Conservation (phyloP, 306 rosid genomes). For the Bauhinia variegata region DNA sequence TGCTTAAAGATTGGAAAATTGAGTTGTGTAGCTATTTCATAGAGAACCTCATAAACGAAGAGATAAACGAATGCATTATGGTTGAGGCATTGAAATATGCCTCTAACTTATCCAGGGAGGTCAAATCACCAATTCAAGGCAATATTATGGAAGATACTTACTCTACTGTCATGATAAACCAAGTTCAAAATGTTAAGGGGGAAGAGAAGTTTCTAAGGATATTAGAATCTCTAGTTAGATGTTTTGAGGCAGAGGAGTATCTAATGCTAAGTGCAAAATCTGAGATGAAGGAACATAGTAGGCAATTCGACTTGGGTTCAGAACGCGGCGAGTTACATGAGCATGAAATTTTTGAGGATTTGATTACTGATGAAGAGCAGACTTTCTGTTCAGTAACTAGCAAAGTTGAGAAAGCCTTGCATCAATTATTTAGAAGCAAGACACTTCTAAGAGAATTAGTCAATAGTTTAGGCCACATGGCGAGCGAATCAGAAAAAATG, state of each 20-base stretch:
- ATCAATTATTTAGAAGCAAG: slow-evolving; percentile 56
- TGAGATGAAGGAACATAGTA: slow-evolving; percentile 47
- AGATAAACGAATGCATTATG: slow-evolving; percentile 44
- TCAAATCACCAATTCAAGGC: slow-evolving; percentile 33
- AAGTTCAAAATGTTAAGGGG: slow-evolving; percentile 20
- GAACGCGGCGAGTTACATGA: slow-evolving; percentile 54
- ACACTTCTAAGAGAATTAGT: slow-evolving; percentile 42
- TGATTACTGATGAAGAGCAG: slow-evolving; percentile 48
- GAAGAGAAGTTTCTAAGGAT: slow-evolving; percentile 42
- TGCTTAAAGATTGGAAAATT: slow-evolving; percentile 52
- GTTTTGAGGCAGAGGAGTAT: slow-evolving; percentile 58
- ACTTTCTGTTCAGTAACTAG: slow-evolving; percentile 46
- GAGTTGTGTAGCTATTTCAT: slow-evolving; percentile 35
- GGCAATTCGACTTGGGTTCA: slow-evolving; percentile 47
- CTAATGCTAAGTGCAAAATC: slow-evolving; percentile 44
- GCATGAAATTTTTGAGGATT: slow-evolving; percentile 44
- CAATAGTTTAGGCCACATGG: slow-evolving; percentile 39
- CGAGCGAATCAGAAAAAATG: slow-evolving; percentile 24
- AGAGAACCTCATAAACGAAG: slow-evolving; percentile 49
- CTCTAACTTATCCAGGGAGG: slow-evolving; percentile 14
- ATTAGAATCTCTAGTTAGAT: slow-evolving; percentile 39
- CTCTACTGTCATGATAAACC: slow-evolving; percentile 21
- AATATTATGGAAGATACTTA: slow-evolving; percentile 15
- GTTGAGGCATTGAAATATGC: slow-evolving; percentile 50
- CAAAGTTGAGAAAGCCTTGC: slow-evolving; percentile 57